Base-by-base conservation (phyloP, 805 yeast species). In the Suhomyces sp. region DNA sequence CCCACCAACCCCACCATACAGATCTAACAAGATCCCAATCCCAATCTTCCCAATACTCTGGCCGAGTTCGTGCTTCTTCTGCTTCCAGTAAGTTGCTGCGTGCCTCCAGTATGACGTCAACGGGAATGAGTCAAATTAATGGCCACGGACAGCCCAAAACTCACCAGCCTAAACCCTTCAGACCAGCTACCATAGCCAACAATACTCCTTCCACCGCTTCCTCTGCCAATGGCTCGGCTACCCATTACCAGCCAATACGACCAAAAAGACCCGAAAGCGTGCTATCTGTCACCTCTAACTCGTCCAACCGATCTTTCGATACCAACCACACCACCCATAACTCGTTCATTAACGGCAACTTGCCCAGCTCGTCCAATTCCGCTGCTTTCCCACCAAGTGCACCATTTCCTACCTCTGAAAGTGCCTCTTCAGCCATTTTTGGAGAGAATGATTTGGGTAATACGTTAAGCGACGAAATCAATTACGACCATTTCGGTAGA, bases 221-320 rank as follows among this genome's bases (percentile, higher is more conserved):
- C 19, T 31, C 48, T 8, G 29, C 17, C 29, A 43, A 15, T 21
- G 49, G 46, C 10, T 8, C 33, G 12, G 45, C 43, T 15, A 50
- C 60, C 8, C 66, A 63, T 27, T 57, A 59, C 54, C 68, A 57
- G 46, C 62, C 62, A 20, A 56, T 59, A 44, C 62, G 73, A 20
- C 73, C 73, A 2, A 58, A 63, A 40, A 51, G 78, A 27, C 77
- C 79, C 3, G 76, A 73, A 53, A 70, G 76, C 51, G 76, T 69
- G 19, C 53, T 73, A 49, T 73, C 77, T 6, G 58, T 72, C 4
- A 62, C 75, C 6, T 73, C 77, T 1, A 71, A 67, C 47, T 67
- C 75, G 6, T 72, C 77, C 41, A 63, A 57, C 46, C 45, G 56
- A 10, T 55, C 58, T 17, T 39, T 48, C 10, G 59, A 56, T 35